Percentiles rank a stretch among this genome's conserved stretches.
phyloP scores from a whole-genome alignment of 1,284 basidiomycete species.

The Boletellus sp. region DNA sequence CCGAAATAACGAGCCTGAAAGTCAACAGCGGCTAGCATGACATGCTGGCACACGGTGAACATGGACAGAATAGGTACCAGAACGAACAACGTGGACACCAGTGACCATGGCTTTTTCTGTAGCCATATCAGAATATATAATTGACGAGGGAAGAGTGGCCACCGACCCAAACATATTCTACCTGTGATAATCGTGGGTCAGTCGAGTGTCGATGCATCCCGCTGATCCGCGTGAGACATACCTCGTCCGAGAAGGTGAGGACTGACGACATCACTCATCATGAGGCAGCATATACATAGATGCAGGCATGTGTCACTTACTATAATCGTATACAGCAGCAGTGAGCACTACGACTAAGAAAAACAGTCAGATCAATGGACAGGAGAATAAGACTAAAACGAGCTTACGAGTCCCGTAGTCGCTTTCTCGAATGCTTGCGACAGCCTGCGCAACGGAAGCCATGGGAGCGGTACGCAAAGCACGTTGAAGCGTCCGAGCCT shows the following conservation, averaged over 20 bases:
- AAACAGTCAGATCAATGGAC: neutral
- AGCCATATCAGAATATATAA: neutral
- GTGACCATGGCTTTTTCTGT: neutral
- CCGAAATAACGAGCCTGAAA: neutral
- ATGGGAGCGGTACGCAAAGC: neutral
- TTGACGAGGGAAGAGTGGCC: too few species aligned
- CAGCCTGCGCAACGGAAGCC: neutral
- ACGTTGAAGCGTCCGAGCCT: too few species aligned
- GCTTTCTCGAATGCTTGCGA: neutral
- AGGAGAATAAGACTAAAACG: neutral
- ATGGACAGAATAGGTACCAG: neutral
- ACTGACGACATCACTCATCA: neutral
- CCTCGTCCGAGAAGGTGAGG: neutral
- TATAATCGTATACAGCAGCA: neutral
- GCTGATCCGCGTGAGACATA: neutral
- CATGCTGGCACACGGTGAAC: neutral
- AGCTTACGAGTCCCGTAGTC: neutral
- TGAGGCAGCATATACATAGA: neutral
- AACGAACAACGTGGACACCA: neutral
- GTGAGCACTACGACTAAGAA: neutral
- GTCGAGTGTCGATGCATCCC: neutral
- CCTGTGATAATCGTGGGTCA: neutral
- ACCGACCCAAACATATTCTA: neutral
- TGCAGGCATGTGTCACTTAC: neutral
- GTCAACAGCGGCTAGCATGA: too few species aligned